Conservation (phyloP, 768 basidiomycete species). For the Melanogaster broomeanus region DNA sequence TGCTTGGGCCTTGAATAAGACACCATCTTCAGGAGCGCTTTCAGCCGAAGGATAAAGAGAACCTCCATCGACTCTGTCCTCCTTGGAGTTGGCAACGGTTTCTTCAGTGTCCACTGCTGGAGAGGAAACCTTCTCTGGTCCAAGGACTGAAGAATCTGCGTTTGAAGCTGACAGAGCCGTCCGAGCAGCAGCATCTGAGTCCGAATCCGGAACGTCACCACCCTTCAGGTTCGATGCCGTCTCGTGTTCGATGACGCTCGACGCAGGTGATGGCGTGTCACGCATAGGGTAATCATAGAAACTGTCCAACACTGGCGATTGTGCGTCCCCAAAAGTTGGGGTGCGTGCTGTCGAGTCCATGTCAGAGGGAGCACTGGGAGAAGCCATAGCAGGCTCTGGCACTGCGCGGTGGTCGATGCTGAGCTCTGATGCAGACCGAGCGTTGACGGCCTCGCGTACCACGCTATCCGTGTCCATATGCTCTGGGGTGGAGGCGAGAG, state of each 20-base stretch:
- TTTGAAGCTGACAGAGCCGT: background rate
- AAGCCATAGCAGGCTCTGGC: slow-evolving; percentile 2
- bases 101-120: background rate
- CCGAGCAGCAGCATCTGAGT: background rate
- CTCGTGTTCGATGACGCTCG: slow-evolving; percentile 28
- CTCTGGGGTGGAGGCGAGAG: too few relatives aligned
- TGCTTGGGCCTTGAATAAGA: background rate
- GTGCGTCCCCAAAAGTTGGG: slow-evolving; percentile 19
- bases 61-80: background rate
- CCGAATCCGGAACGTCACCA: background rate
- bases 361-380: slow-evolving; percentile 27
- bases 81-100: background rate
- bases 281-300: slow-evolving; percentile 24
- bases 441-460: background rate
- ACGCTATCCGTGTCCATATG: background rate
- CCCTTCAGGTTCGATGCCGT: slow-evolving; percentile 12
- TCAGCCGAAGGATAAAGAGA: background rate
- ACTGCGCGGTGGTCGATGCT: slow-evolving; percentile 1
- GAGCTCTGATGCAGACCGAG: slow-evolving; percentile 12
- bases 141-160: background rate
- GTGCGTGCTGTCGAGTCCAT: slow-evolving; percentile 27
- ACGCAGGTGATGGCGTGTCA: slow-evolving; percentile 29
- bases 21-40: background rate
- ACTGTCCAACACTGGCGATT: slow-evolving; percentile 23
- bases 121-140: background rate